These are phyloP conservation scores for Ilex paraguariensis DNA, from an alignment of 305 asterid genomes.

Conservation along the genomic window DNA sequence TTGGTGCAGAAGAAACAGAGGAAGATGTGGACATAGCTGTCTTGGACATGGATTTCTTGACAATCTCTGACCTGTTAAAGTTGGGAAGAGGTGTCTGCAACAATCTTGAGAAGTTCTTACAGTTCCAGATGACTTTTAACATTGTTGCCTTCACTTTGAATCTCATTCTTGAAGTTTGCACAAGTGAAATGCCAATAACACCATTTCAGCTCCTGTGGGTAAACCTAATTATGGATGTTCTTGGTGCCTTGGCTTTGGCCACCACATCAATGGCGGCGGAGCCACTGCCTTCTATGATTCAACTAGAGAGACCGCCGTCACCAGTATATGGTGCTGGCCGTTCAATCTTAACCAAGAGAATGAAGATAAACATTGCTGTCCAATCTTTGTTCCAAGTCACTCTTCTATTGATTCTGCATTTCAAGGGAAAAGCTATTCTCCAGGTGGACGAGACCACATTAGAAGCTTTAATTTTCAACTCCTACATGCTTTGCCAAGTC, in stretches of 20 bases:
- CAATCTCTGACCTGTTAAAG: conserved; percentile 15
- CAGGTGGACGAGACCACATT: conserved; percentile 8
- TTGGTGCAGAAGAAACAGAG: conserved; percentile 1
- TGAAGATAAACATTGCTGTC: conserved; percentile 22
- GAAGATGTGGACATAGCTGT: conserved; percentile 21
- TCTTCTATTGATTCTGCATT: conserved; percentile 11
- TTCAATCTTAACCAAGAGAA: conserved; percentile 14
- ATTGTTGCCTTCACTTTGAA: conserved; percentile 28
- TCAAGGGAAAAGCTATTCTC: conserved; percentile 20
- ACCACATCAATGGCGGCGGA: conserved; percentile 1
- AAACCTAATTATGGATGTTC: conserved; percentile 22
- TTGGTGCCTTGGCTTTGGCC: conserved; percentile 29
- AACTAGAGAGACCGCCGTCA: background rate
- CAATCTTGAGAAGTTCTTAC: conserved; percentile 21
- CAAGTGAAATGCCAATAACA: background rate
- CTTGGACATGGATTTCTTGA: conserved; percentile 7
- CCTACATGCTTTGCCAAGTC: conserved; percentile 32
- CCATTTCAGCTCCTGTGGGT: conserved; percentile 38
- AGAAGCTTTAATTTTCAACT: conserved; percentile 21
- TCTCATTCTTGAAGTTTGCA: conserved; percentile 13
- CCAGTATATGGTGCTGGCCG: conserved; percentile 6
- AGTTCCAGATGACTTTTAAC: conserved; percentile 25
- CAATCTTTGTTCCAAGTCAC: conserved; percentile 28
- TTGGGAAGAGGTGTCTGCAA: conserved; percentile 27
- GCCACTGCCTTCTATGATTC: background rate